These are phyloP conservation scores for Leccinum ochraceum DNA, from an alignment of 768 basidiomycete species.

Conservation along the genomic window DNA sequence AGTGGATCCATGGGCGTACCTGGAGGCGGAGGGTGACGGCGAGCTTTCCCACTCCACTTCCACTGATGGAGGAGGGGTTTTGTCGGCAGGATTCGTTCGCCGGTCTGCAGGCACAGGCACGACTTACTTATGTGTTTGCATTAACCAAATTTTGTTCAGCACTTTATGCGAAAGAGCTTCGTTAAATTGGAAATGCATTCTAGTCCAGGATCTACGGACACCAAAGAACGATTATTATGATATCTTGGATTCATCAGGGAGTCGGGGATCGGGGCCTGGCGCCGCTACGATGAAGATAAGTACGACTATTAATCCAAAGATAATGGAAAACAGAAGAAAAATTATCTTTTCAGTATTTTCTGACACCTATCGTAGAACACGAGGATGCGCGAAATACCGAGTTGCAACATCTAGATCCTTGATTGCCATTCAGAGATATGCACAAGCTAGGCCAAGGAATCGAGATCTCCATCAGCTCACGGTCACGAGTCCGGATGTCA, in stretches of 20 bases:
- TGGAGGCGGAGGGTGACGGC: slow-evolving; percentile 45
- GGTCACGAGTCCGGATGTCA: slow-evolving; percentile 58
- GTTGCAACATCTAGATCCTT: slow-evolving; percentile 83
- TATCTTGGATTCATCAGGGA: too few species aligned
- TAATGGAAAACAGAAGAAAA: slow-evolving; percentile 79
- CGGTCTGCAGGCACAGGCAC: too few species aligned
- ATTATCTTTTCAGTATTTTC: slow-evolving; percentile 95
- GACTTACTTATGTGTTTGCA: too few species aligned
- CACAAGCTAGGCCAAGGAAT: slow-evolving; percentile 83
- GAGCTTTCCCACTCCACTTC: slow-evolving; percentile 56
- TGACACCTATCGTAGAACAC: slow-evolving; percentile 65
- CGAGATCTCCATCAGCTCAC: slow-evolving; percentile 74
- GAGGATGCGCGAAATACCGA: slow-evolving; percentile 47
- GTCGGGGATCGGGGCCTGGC: too few species aligned
- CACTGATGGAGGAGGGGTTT: too few species aligned
- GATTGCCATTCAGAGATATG: slow-evolving; percentile 77
- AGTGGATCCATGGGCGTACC: slow-evolving; percentile 30
- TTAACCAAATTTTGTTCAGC: too few species aligned
- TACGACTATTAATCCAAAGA: slow-evolving; percentile 64
- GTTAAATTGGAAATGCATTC: too few species aligned
- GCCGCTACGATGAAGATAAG: slow-evolving; percentile 58
- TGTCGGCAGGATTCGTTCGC: too few species aligned
- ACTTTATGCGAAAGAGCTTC: slow-evolving; percentile 11
- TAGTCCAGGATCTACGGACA: too few species aligned
- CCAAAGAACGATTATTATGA: too few species aligned